These are phyloP conservation scores for Ambispora gerdemannii DNA, from an alignment of 192 early-diverging fungal genomes.

Conservation along the genomic window DNA sequence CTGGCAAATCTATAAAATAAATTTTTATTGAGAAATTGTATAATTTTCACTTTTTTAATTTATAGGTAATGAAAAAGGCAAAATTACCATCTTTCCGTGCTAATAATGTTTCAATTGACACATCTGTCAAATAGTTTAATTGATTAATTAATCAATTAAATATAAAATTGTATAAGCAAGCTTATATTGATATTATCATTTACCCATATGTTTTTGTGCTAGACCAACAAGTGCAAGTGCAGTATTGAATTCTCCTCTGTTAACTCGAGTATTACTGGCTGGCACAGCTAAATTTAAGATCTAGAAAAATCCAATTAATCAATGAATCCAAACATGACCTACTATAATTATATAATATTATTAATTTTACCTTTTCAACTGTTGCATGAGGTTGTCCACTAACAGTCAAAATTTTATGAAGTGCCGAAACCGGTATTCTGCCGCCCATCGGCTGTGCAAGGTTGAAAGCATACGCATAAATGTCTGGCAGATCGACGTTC, in stretches of 20 bases:
- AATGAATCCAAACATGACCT: neutral
- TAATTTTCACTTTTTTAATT: neutral
- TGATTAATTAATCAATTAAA: neutral
- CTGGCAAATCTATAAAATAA: slow-evolving; percentile 49
- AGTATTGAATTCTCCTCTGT: slow-evolving; percentile 66
- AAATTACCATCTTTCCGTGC: slow-evolving; percentile 58
- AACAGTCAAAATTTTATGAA: slow-evolving; percentile 43
- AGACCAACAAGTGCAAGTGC: slow-evolving; percentile 67
- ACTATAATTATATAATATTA: neutral
- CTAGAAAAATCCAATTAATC: slow-evolving; percentile 27
- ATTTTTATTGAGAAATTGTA: neutral
- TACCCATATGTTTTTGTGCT: slow-evolving; percentile 78
- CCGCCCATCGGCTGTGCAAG: slow-evolving; percentile 42
- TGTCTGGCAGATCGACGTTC: slow-evolving; percentile 45
- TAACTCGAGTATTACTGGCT: slow-evolving; percentile 45
- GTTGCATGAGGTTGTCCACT: slow-evolving; percentile 41
- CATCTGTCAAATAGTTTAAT: slow-evolving; percentile 32
- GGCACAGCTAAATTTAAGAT: slow-evolving; percentile 50
- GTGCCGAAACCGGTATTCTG: slow-evolving; percentile 42
- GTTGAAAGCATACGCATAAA: slow-evolving; percentile 49
- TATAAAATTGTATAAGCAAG: too few relatives aligned
- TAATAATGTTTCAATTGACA: slow-evolving; percentile 64
- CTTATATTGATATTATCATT: too few relatives aligned
- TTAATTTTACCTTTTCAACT: slow-evolving; percentile 43
- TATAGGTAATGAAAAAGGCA: neutral